A percentile compares a stretch with the other conserved stretches of the same genome.
Conservation (phyloP, 2,329 filamentous ascomycete species). For the Neoascochyta sp. region DNA sequence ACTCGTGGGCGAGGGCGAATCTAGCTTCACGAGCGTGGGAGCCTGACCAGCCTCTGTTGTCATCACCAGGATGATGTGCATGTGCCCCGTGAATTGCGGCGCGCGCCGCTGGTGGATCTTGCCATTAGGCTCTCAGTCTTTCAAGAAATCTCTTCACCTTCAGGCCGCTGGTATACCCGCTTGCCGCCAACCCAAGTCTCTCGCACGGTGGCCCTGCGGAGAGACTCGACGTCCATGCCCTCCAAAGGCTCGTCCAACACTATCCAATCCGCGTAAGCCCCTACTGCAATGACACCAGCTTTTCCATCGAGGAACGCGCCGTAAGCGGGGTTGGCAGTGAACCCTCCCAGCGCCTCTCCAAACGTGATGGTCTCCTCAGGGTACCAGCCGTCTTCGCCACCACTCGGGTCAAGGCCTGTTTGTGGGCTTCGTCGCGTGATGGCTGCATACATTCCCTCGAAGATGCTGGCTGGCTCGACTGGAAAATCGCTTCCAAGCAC, state of each 20-base stretch:
- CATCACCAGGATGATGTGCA: too few relatives aligned
- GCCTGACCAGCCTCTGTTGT: too few relatives aligned
- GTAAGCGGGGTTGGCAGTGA: conserved; percentile 58
- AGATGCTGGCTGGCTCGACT: conserved; percentile 65
- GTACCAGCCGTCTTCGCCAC: conserved; percentile 56
- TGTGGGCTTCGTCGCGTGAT: conserved; percentile 58
- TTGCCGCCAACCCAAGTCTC: conserved; percentile 67
- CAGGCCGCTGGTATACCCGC: conserved; percentile 33
- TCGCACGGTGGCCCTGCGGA: conserved; percentile 54
- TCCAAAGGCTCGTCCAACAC: conserved; percentile 61
- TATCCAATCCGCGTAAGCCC: conserved; percentile 66
- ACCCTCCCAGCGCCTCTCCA: conserved; percentile 59
- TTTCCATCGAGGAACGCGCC: conserved; percentile 58
- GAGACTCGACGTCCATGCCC: conserved; percentile 46
- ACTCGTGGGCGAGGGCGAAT: too few relatives aligned
- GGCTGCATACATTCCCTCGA: conserved; percentile 67
- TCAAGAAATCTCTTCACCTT: too few relatives aligned
- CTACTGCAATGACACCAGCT: conserved; percentile 58
- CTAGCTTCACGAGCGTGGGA: too few relatives aligned
- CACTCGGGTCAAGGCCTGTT: conserved; percentile 42
- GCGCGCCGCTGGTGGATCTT: too few relatives aligned
- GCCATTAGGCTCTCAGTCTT: too few relatives aligned
- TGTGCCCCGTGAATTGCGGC: too few relatives aligned
- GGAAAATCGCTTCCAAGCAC: conserved; percentile 69
- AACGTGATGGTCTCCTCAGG: conserved; percentile 56